A percentile compares a stretch with the other conserved stretches of the same genome.
Conservation (phyloP, 176 grass and related monocot species). For the Ensete glaucum region DNA sequence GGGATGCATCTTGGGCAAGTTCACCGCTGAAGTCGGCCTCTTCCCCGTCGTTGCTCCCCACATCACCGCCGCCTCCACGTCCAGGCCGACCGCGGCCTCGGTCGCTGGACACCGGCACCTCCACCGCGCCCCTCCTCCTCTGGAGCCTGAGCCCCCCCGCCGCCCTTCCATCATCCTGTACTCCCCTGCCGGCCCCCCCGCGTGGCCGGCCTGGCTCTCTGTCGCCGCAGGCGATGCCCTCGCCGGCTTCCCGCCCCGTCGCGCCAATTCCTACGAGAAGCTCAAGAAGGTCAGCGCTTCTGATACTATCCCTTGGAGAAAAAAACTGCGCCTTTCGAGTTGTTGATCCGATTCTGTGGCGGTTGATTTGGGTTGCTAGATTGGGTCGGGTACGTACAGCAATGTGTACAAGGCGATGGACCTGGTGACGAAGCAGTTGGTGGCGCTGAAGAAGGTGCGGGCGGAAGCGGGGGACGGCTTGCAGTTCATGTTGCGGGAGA, state of each 20-base stretch:
- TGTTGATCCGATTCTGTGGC: slow-evolving; percentile 7
- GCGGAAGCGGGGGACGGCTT: slow-evolving; percentile 50
- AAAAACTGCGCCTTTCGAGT: background rate
- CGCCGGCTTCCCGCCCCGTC: slow-evolving; percentile 62
- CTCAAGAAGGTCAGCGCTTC: slow-evolving; percentile 66
- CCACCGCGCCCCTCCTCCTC: slow-evolving; percentile 29
- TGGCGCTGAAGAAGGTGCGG: slow-evolving; percentile 94
- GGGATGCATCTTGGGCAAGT: slow-evolving; percentile 86
- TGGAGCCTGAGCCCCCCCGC: background rate
- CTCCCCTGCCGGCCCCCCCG: slow-evolving; percentile 33
- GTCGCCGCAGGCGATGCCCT: slow-evolving; percentile 62
- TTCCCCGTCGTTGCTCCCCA: slow-evolving; percentile 32
- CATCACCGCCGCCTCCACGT: background rate
- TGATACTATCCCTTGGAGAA: slow-evolving; percentile 5
- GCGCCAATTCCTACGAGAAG: slow-evolving; percentile 75
- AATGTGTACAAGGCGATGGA: slow-evolving; percentile 99
- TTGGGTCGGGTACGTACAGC: slow-evolving; percentile 95
- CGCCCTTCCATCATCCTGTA: slow-evolving; percentile 26
- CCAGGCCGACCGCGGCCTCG: background rate
- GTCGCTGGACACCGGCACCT: slow-evolving; percentile 16
- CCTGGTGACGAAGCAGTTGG: slow-evolving; percentile 44
- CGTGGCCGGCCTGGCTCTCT: slow-evolving; percentile 89
- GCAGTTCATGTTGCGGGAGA: slow-evolving; percentile 89
- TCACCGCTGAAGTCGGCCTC: slow-evolving; percentile 24
- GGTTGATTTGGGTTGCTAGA: slow-evolving; percentile 35